Conservation (phyloP, 208 protist genomes). For the Acanthamoeba castellanii region DNA sequence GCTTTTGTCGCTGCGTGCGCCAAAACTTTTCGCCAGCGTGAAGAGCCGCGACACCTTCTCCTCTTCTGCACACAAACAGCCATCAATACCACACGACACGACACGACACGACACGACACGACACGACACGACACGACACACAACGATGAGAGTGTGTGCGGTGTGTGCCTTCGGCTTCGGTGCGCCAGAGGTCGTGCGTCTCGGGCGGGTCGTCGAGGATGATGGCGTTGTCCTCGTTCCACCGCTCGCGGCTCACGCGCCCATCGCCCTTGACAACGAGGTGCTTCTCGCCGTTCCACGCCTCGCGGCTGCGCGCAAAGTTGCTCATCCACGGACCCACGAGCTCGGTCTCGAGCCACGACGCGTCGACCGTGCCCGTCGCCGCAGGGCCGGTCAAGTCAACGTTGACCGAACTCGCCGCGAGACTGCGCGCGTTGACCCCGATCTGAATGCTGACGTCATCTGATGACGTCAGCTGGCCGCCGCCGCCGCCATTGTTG, state of each 20-base stretch:
- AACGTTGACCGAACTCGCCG: neutral
- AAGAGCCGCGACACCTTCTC: conserved; percentile 68
- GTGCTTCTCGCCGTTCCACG: conserved; percentile 43
- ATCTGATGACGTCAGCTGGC: neutral
- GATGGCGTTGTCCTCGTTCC: conserved; percentile 55
- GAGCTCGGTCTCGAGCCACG: conserved; percentile 35
- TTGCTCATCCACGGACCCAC: conserved; percentile 42
- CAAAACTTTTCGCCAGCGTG: conserved; percentile 62
- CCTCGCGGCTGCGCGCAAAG: conserved; percentile 13
- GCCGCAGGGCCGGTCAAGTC: no score
- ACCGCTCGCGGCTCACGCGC: neutral
- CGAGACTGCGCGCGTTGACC: neutral
- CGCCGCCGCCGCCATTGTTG: neutral
- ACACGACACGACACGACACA: no score
- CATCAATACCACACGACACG: neutral
- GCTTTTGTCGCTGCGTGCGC: conserved; percentile 25
- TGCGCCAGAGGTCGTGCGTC: neutral
- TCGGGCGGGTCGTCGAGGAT: conserved; percentile 46
- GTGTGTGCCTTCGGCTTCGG: neutral
- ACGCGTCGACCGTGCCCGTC: neutral
- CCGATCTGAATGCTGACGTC: conserved; percentile 10
- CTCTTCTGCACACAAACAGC: conserved; percentile 1
- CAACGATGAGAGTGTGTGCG: neutral
- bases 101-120: no score
- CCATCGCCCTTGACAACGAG: neutral